A percentile compares a stretch with the other conserved stretches of the same genome.
phyloP scores from a whole-genome alignment of 75 land plant species.

The Pinus taeda region DNA sequence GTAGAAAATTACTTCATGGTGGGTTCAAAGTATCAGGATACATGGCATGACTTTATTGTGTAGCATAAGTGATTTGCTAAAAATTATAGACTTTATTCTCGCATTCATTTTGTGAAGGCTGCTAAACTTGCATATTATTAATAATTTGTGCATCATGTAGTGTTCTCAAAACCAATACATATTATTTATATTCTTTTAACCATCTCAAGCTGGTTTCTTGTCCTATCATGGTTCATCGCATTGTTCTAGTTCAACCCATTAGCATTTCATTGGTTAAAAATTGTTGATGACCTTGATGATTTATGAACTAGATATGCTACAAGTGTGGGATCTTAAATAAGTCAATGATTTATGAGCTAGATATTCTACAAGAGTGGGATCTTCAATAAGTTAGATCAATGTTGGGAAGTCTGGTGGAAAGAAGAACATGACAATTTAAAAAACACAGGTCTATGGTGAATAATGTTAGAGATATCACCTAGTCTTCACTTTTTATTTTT shows the following conservation, averaged over 20 bases:
- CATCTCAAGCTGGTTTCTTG: conserved; percentile 89
- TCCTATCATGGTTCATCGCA: conserved; percentile 79
- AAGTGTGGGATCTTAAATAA: conserved; percentile 69
- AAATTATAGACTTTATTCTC: conserved; percentile 83
- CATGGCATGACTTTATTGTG: conserved; percentile 96
- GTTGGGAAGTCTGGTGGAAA: conserved; percentile 94
- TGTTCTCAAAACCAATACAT: conserved; percentile 33
- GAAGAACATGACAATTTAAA: conserved; percentile 82
- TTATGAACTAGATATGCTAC: conserved; percentile 89
- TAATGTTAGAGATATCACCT: conserved; percentile 61
- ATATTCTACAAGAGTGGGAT: conserved; percentile 75
- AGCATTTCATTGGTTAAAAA: conserved; percentile 94
- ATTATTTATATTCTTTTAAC: conserved; percentile 78
- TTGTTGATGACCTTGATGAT: conserved; percentile 88
- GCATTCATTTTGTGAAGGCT: conserved; percentile 88
- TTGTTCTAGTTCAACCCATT: conserved; percentile 91
- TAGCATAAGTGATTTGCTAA: conserved; percentile 86
- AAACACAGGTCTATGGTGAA: conserved; percentile 84
- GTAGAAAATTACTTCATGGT: conserved; percentile 90
- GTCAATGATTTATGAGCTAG: conserved; percentile 85
- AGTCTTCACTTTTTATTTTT: conserved; percentile 85
- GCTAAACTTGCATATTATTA: conserved; percentile 78
- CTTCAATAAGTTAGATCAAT: conserved; percentile 65
- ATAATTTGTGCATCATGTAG: conserved; percentile 68
- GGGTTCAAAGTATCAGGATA: conserved; percentile 92